Percentiles rank a stretch among this genome's conserved stretches.
These are phyloP conservation scores for Ascochyta viciae-villosae DNA, from an alignment of 2,329 filamentous ascomycete genomes.

Conservation along the genomic window DNA sequence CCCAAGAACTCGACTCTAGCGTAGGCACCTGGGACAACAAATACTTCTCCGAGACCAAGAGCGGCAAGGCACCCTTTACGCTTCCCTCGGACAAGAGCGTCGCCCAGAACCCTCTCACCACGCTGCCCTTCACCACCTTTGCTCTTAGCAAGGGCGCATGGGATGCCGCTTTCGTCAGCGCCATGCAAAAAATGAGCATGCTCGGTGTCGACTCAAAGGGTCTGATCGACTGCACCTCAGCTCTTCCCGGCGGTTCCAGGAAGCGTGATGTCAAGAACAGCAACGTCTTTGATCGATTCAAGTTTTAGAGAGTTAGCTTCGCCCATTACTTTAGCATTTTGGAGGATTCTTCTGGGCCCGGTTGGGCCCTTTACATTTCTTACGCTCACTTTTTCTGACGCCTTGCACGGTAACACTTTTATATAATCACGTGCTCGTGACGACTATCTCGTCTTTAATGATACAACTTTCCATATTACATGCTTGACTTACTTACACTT, in stretches of 20 bases:
- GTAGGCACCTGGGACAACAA: constrained; percentile 48
- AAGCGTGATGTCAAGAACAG: constrained; percentile 43
- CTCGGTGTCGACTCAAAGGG: constrained; percentile 34
- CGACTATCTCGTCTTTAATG: background rate
- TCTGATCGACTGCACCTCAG: constrained; percentile 44
- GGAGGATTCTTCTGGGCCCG: background rate
- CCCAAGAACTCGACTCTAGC: constrained; percentile 44
- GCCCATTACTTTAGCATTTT: background rate
- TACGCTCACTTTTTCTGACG: background rate
- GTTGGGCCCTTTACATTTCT: background rate
- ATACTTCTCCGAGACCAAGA: constrained; percentile 45
- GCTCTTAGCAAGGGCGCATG: constrained; percentile 37
- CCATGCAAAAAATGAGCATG: constrained; percentile 48
- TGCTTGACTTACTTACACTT: background rate
- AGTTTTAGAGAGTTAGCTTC: background rate
- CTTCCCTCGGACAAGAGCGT: constrained; percentile 40
- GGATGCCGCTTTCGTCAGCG: constrained; percentile 43
- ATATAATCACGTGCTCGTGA: constrained; percentile 1
- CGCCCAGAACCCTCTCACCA: constrained; percentile 30
- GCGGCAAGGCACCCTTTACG: constrained; percentile 38
- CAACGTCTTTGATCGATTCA: constrained; percentile 36
- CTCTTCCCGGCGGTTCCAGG: constrained; percentile 39
- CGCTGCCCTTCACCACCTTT: constrained; percentile 32
- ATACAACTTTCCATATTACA: background rate
- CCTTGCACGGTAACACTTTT: background rate